Percentiles rank a stretch among this genome's conserved stretches.
Evolutionary conservation across 2,329 filamentous ascomycete genomes (phyloP).

Genomic region (Penicillium digitatum): DNA sequence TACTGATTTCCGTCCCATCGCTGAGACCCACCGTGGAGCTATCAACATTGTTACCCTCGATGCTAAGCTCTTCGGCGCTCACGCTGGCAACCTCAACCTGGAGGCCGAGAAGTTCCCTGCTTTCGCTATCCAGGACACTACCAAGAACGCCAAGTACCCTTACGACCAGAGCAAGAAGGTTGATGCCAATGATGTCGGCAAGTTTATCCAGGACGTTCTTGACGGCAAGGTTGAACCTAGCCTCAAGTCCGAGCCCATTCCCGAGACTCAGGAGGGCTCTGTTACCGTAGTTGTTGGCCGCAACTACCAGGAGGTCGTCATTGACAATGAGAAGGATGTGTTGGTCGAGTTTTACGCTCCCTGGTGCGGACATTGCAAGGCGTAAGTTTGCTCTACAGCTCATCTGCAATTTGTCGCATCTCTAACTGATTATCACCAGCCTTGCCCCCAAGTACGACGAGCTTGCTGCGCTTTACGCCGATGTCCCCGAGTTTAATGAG

Average conservation of each 20-base stretch:
- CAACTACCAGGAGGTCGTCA: conserved; percentile 85
- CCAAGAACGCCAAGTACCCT: conserved; percentile 96
- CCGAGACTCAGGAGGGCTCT: conserved; percentile 85
- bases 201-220: conserved; percentile 81
- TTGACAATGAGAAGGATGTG: conserved; percentile 94
- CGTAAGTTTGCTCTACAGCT: conserved; percentile 40
- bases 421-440: conserved; percentile 27
- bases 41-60: conserved; percentile 99
- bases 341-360: conserved; percentile 98
- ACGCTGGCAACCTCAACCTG: conserved; percentile 95
- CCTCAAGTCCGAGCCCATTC: conserved; percentile 97
- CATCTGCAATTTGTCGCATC: neutral
- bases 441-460: conserved; percentile 66
- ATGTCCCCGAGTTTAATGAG: conserved; percentile 47
- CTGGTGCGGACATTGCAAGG: conserved; percentile 69
- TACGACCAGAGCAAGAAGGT: conserved; percentile 81
- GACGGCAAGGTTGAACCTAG: conserved; percentile 87
- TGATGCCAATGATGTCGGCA: conserved; percentile 65
- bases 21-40: conserved; percentile 85
- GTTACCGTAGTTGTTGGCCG: conserved; percentile 88
- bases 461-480: conserved; percentile 55
- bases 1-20: conserved; percentile 75
- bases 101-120: conserved; percentile 92
- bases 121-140: conserved; percentile 93
- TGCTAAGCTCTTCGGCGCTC: conserved; percentile 86